Percentiles rank a stretch among this genome's conserved stretches.
phyloP scores from a whole-genome alignment of 208 protist genomes.

The Trichomonas gallinae region DNA sequence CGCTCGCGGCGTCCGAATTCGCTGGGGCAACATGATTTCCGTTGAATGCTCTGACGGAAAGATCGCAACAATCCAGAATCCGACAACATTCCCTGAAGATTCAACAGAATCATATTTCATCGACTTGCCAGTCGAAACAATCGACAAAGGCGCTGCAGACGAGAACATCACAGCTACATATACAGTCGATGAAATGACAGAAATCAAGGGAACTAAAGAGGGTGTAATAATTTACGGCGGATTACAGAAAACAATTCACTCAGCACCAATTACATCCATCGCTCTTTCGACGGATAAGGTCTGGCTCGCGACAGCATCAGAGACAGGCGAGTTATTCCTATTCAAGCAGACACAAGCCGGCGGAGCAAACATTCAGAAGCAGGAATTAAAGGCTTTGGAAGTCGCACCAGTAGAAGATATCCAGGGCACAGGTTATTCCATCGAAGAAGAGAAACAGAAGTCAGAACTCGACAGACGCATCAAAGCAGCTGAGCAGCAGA shows the following conservation, averaged over 20 bases:
- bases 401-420: slow-evolving; percentile 28
- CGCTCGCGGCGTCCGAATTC: not conserved
- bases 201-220: not conserved
- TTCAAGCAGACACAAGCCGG: not conserved
- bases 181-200: not conserved
- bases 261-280: not conserved
- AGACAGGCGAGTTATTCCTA: slow-evolving; percentile 14
- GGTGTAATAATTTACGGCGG: not conserved
- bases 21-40: not conserved
- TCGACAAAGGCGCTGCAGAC: not conserved
- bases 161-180: not conserved
- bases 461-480: slow-evolving; percentile 55
- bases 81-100: not conserved
- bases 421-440: slow-evolving; percentile 39
- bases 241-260: not conserved
- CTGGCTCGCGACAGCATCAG: not conserved
- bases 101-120: not conserved
- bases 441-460: slow-evolving; percentile 74
- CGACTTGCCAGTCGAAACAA: not conserved
- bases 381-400: not conserved
- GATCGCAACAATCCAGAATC: not conserved
- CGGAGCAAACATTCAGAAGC: not conserved
- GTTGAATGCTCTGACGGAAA: not conserved
- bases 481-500: slow-evolving; percentile 54
- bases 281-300: not conserved